Evolutionary conservation across 345 rosid genomes (phyloP).

Genomic region (Eucalyptus polyanthemos): DNA sequence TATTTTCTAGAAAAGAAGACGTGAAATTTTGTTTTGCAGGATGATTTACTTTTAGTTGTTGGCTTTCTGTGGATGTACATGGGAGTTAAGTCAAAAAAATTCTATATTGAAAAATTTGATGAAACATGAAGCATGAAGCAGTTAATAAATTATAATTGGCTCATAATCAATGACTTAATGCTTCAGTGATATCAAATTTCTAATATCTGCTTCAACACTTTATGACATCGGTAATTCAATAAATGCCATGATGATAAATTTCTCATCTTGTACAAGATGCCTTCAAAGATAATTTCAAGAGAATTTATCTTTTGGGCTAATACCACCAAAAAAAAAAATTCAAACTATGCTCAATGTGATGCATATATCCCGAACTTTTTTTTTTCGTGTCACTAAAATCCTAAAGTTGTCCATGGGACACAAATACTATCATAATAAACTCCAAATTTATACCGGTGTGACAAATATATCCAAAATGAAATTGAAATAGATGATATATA

Average conservation of each 20-base stretch:
- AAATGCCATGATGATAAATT: not conserved
- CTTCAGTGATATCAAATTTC: not conserved
- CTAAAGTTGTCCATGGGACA: too few species aligned
- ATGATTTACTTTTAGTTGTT: not conserved
- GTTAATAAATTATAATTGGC: not conserved
- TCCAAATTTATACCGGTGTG: too few species aligned
- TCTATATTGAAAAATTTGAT: accelerated
- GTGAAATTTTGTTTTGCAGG: not conserved
- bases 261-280: not conserved
- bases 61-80: not conserved
- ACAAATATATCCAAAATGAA: too few species aligned
- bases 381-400: too few species aligned
- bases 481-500: too few species aligned
- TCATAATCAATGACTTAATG: not conserved
- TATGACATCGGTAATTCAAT: not conserved
- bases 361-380: too few species aligned
- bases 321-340: accelerated
- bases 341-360: accelerated
- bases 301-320: too few species aligned
- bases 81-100: not conserved
- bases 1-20: not conserved
- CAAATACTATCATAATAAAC: too few species aligned
- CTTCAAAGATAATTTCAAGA: too few species aligned
- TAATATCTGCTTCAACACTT: not conserved
- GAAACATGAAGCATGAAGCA: too few species aligned